Conservation (phyloP, 306 rosid species). For the Dalbergia oliveri region DNA sequence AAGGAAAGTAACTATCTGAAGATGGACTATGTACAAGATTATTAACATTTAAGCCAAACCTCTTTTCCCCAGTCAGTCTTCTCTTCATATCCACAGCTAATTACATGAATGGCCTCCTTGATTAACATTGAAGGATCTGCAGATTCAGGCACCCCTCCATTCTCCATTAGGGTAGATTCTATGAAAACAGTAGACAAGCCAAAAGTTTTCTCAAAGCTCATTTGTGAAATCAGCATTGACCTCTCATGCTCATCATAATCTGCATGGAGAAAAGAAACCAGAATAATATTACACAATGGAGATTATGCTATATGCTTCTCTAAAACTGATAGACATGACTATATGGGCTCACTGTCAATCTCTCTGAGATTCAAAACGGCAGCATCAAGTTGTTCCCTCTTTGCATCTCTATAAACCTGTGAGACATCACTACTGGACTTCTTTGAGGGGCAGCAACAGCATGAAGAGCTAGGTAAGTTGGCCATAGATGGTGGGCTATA, state of each 20-base stretch:
- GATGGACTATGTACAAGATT: slow-evolving; percentile 38
- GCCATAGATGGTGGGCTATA: slow-evolving; percentile 88
- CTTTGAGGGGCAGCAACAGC: slow-evolving; percentile 90
- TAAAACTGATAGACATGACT: slow-evolving; percentile 31
- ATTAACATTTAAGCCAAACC: slow-evolving; percentile 54
- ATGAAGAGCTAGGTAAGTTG: slow-evolving; percentile 64
- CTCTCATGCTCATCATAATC: slow-evolving; percentile 89
- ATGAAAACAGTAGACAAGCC: slow-evolving; percentile 91
- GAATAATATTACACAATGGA: slow-evolving; percentile 26
- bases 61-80: slow-evolving; percentile 99
- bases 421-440: slow-evolving; percentile 67
- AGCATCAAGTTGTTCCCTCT: slow-evolving; percentile 82
- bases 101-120: slow-evolving; percentile 97
- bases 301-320: slow-evolving; percentile 35
- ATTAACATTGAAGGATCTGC: slow-evolving; percentile 77
- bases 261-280: slow-evolving; percentile 54
- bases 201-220: slow-evolving; percentile 93
- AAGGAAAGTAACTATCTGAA: slow-evolving; percentile 32
- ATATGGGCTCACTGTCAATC: slow-evolving; percentile 70
- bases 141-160: slow-evolving; percentile 92
- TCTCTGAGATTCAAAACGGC: slow-evolving; percentile 87
- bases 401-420: slow-evolving; percentile 71
- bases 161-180: slow-evolving; percentile 93
- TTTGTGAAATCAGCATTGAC: slow-evolving; percentile 90
- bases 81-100: slow-evolving; percentile 95